Conservation (phyloP, 306 rosid species). For the Oemleria cerasiformis region DNA sequence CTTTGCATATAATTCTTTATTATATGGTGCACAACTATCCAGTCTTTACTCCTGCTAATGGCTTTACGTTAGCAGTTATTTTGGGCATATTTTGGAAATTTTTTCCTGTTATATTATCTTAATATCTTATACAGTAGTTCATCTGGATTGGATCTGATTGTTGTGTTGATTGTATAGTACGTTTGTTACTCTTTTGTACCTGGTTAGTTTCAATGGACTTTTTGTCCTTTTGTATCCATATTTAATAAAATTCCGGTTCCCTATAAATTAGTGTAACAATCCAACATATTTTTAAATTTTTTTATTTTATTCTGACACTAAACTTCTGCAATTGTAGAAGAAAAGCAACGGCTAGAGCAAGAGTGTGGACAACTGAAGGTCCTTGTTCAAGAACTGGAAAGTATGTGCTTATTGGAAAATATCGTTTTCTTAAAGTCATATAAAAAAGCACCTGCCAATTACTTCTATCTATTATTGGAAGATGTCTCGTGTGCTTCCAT, state of each 20-base stretch:
- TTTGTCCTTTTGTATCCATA: background rate
- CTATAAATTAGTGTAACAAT: background rate
- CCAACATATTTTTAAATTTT: background rate
- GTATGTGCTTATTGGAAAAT: constrained; percentile 42
- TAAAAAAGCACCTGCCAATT: background rate
- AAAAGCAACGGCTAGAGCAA: constrained; percentile 55
- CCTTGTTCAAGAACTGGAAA: constrained; percentile 80
- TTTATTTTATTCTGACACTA: constrained; percentile 19
- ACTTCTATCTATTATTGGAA: background rate
- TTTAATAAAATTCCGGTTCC: background rate
- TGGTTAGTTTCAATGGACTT: background rate
- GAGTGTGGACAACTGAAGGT: constrained; percentile 66
- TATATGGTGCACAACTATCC: background rate
- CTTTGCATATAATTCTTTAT: background rate
- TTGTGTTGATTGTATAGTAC: background rate
- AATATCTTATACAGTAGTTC: background rate
- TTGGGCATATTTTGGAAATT: background rate
- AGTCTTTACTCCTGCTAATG: background rate
- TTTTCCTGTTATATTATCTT: no score
- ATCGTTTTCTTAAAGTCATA: constrained; percentile 1
- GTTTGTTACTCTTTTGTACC: background rate
- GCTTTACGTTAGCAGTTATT: background rate
- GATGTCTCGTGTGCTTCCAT: background rate
- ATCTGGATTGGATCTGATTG: background rate
- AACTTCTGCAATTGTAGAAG: constrained; percentile 48